Conservation (phyloP, 768 basidiomycete species). For the Hebeloma cylindrosporum region DNA sequence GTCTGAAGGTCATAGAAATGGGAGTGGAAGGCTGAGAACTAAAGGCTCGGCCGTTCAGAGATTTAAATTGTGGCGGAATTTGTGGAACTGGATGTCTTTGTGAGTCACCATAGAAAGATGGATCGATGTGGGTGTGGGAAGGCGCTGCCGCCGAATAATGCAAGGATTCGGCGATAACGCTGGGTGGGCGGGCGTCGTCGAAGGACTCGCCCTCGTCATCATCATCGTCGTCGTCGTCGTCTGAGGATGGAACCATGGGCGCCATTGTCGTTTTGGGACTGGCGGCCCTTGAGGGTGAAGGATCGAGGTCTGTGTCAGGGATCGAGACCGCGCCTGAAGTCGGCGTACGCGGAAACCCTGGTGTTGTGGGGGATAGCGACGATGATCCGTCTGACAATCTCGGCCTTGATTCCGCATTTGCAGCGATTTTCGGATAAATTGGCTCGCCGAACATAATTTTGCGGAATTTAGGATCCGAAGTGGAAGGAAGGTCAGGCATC, state of each 20-base stretch:
- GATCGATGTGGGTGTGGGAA: conserved; percentile 44
- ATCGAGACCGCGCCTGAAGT: no score
- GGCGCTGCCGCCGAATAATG: conserved; percentile 43
- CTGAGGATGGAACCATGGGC: no score
- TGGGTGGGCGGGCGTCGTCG: conserved; percentile 21
- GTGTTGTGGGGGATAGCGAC: conserved; percentile 23
- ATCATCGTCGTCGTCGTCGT: background rate
- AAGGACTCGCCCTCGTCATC: background rate
- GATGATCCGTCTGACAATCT: conserved; percentile 19
- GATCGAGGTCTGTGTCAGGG: no score
- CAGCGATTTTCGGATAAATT: conserved; percentile 43
- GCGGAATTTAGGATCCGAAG: conserved; percentile 45
- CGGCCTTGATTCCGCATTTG: conserved; percentile 13
- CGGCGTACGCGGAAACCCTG: conserved; percentile 40
- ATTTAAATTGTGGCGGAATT: conserved; percentile 32
- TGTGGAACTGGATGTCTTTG: conserved; percentile 39
- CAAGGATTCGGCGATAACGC: conserved; percentile 51
- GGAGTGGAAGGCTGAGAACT: conserved; percentile 18
- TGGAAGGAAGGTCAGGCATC: conserved; percentile 34
- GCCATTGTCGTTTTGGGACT: no score
- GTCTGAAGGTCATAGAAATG: conserved; percentile 7
- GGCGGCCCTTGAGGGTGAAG: no score
- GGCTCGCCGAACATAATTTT: conserved; percentile 62
- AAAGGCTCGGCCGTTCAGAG: conserved; percentile 7
- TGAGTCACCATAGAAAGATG: conserved; percentile 37